Evolutionary conservation across 2,329 filamentous ascomycete genomes (phyloP).

Genomic region (Apiospora rasikravindrae): DNA sequence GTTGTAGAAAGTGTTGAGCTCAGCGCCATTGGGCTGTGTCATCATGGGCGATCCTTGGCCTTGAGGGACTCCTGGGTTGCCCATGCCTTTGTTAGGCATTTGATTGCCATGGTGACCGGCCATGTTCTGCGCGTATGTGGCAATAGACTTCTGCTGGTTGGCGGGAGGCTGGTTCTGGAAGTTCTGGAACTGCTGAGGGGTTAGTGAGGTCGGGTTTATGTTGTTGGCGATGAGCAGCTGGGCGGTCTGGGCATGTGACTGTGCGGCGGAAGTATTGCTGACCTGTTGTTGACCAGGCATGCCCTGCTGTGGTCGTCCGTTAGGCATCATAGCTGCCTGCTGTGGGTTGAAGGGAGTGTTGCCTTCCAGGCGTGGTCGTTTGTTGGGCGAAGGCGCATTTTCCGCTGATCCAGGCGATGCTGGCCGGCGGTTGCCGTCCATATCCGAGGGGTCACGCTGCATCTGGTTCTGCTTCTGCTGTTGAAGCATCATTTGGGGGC

Average conservation of each 20-base stretch:
- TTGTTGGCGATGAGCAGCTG: constrained; percentile 71
- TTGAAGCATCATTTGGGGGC: constrained; percentile 64
- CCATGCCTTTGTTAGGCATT: constrained; percentile 50
- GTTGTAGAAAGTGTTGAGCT: constrained; percentile 67
- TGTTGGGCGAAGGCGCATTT: constrained; percentile 90
- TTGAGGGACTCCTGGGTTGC: constrained; percentile 17
- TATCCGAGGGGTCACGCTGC: constrained; percentile 85
- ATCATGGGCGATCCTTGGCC: constrained; percentile 86
- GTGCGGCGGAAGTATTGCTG: constrained; percentile 46
- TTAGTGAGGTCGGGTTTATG: constrained; percentile 77
- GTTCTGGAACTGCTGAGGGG: constrained; percentile 74
- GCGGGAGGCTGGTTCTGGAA: constrained; percentile 60
- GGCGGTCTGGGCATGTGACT: constrained; percentile 47
- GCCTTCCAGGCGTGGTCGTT: constrained; percentile 82
- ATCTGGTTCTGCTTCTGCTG: constrained; percentile 77
- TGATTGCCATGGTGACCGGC: constrained; percentile 81
- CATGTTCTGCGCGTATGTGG: constrained; percentile 85
- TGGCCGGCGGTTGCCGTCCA: constrained; percentile 83
- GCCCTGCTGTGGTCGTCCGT: constrained; percentile 70
- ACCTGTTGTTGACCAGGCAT: constrained; percentile 77
- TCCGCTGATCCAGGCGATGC: constrained; percentile 84
- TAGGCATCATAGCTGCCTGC: constrained; percentile 73
- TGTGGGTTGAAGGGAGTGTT: constrained; percentile 74
- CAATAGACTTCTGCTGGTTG: constrained; percentile 81
- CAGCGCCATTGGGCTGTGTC: constrained; percentile 67